Percentiles rank a stretch among this genome's conserved stretches.
Conservation (phyloP, 257 asterid species). For the Solanum chilense region DNA sequence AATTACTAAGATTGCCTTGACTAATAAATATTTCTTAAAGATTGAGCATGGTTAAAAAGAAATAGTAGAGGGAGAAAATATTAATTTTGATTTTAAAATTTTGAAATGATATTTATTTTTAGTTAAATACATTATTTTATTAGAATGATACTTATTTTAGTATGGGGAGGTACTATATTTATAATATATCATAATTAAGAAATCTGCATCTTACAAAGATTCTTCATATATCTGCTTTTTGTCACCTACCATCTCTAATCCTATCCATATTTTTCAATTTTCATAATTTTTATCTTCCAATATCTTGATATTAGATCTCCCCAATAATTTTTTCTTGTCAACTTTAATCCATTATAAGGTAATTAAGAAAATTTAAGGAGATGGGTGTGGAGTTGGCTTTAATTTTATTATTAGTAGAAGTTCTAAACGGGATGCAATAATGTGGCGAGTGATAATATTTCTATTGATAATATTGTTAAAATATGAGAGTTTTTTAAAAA, state of each 20-base stretch:
- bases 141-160: background rate
- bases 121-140: background rate
- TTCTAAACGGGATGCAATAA: background rate
- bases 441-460: background rate
- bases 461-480: too few species aligned
- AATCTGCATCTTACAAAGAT: slow-evolving; percentile 1
- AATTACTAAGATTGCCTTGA: background rate
- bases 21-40: background rate
- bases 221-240: background rate
- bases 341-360: background rate
- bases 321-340: background rate
- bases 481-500: background rate
- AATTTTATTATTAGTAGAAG: background rate
- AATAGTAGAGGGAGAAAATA: background rate
- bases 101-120: background rate
- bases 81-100: background rate
- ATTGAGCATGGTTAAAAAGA: background rate
- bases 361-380: background rate
- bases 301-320: background rate
- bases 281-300: background rate
- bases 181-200: background rate
- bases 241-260: slow-evolving; percentile 3
- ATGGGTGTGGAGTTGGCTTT: background rate
- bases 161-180: background rate
- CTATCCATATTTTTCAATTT: background rate